Evolutionary conservation across 257 asterid species (phyloP).

Genomic region (Capsicum chinense): DNA sequence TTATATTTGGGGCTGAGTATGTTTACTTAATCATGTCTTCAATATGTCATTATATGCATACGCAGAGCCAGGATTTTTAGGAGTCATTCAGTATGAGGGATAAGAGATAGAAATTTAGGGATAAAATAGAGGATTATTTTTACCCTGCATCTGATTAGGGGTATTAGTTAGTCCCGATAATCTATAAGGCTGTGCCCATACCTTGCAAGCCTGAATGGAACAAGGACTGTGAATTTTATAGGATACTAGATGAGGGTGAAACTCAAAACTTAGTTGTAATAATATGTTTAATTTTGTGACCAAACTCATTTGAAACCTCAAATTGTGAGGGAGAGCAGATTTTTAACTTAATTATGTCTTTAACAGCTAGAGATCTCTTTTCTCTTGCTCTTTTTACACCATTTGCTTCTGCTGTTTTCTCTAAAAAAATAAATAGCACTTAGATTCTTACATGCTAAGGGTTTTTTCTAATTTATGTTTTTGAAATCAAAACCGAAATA

Average conservation of each 20-base stretch:
- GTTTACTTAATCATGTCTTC: neutral
- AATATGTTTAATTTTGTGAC: neutral
- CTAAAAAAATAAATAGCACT: neutral
- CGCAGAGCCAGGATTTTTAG: neutral
- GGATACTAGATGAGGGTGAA: neutral
- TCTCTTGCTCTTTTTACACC: neutral
- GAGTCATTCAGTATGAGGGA: too few relatives aligned
- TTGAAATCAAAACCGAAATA: slow-evolving; percentile 75
- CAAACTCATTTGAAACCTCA: neutral
- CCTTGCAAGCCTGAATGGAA: neutral
- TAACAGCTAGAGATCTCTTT: neutral
- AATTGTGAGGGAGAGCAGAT: neutral
- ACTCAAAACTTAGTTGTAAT: neutral
- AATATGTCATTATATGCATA: neutral
- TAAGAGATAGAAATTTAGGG: too few relatives aligned
- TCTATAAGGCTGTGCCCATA: neutral
- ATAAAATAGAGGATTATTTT: too few relatives aligned
- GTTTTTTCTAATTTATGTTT: neutral
- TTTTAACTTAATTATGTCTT: neutral
- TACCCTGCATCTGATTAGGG: too few relatives aligned
- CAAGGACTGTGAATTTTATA: neutral
- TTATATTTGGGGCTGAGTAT: too few relatives aligned
- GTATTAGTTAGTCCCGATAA: neutral
- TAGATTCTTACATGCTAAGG: slow-evolving; percentile 3
- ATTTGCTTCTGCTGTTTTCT: neutral